These are phyloP conservation scores for Alternaria sp. DNA, from an alignment of 2,329 filamentous ascomycete species.

Conservation along the genomic window DNA sequence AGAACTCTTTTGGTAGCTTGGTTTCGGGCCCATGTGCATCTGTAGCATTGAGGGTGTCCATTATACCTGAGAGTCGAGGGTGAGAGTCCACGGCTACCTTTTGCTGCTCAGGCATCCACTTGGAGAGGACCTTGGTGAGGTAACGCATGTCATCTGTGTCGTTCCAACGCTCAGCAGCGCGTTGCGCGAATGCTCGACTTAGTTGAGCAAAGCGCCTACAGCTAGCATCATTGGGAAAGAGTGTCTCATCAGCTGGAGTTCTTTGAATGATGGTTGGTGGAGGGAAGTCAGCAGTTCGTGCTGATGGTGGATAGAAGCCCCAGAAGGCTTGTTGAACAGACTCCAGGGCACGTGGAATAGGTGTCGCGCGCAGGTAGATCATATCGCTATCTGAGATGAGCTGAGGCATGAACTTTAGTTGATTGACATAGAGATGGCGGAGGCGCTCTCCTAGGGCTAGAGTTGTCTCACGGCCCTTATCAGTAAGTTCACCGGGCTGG, in stretches of 20 bases:
- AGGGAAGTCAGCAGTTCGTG: constrained; percentile 53
- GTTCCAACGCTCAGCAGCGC: constrained; percentile 59
- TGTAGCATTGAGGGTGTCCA: constrained; percentile 93
- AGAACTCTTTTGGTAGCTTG: constrained; percentile 83
- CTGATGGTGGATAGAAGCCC: constrained; percentile 57
- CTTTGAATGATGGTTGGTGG: constrained; percentile 56
- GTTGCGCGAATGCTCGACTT: constrained; percentile 57
- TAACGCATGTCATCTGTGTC: constrained; percentile 81
- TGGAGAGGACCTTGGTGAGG: constrained; percentile 77
- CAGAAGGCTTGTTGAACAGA: constrained; percentile 60
- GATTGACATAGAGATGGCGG: constrained; percentile 59
- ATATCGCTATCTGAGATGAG: constrained; percentile 53
- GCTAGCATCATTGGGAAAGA: constrained; percentile 60
- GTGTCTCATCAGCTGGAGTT: constrained; percentile 57
- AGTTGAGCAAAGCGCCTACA: constrained; percentile 60
- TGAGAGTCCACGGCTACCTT: constrained; percentile 82
- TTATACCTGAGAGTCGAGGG: constrained; percentile 85
- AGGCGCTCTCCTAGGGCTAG: constrained; percentile 58
- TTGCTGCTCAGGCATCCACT: constrained; percentile 79
- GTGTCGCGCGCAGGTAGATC: constrained; percentile 58
- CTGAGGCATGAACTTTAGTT: constrained; percentile 58
- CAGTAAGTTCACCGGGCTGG: constrained; percentile 60
- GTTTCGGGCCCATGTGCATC: constrained; percentile 84
- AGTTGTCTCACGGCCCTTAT: constrained; percentile 60
- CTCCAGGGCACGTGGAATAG: constrained; percentile 60